Evolutionary conservation across 1,284 basidiomycete genomes (phyloP).

Genomic region (Kalmanozyma brasiliensis): DNA sequence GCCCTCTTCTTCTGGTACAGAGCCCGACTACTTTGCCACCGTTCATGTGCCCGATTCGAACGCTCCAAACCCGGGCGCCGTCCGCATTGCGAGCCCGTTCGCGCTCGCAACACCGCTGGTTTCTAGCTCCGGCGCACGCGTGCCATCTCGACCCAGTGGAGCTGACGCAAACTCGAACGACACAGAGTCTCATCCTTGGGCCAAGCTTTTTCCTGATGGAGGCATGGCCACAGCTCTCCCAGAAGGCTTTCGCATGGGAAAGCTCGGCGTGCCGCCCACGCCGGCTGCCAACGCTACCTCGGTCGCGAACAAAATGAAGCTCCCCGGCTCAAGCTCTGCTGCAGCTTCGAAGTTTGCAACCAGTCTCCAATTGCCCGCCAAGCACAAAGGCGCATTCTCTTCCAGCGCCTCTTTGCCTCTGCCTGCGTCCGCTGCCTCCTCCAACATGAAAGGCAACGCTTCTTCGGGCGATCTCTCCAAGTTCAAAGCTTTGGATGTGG

Average conservation of each 20-base stretch:
- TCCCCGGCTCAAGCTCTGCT: constrained; percentile 4
- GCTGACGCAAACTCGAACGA: constrained; percentile 9
- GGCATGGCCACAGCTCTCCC: constrained; percentile 49
- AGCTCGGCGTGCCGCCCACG: constrained; percentile 34
- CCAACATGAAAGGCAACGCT: constrained; percentile 13
- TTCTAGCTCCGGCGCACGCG: constrained; percentile 24
- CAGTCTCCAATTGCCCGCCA: constrained; percentile 26
- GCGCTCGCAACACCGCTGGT: constrained; percentile 32
- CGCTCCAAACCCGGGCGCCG: constrained; percentile 14
- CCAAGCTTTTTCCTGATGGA: constrained; percentile 40
- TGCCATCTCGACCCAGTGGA: constrained; percentile 5
- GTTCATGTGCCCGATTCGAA: constrained; percentile 27
- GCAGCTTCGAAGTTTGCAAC: constrained; percentile 9
- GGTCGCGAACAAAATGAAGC: constrained; percentile 6
- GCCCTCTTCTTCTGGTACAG: constrained; percentile 8
- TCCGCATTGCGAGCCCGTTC: constrained; percentile 46
- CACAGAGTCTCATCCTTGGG: constrained; percentile 42
- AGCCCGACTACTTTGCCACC: constrained; percentile 48
- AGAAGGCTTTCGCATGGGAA: constrained; percentile 24
- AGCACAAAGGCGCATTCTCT: constrained; percentile 12
- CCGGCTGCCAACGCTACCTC: constrained; percentile 32
- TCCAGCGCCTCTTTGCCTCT: constrained; percentile 33
- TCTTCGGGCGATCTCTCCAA: constrained; percentile 23
- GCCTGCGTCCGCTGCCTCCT: constrained; percentile 17
- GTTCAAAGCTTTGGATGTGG: constrained; percentile 43